Conservation (phyloP, 371 early-diverging fungal genomes). For the Gilbertella persicaria region DNA sequence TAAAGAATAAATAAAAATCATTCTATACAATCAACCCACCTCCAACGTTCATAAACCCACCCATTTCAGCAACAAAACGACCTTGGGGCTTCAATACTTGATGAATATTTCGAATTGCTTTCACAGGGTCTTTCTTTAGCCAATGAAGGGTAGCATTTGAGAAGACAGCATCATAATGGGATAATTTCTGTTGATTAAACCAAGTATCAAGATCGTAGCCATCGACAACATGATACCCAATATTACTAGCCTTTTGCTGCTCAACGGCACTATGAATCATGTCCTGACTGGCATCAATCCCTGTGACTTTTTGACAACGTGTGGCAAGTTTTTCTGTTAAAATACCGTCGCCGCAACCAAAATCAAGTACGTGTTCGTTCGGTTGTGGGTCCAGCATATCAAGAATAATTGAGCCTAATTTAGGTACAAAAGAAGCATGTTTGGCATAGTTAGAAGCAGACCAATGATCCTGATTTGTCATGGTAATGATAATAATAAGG, state of each 20-base stretch:
- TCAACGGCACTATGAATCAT: conserved; percentile 61
- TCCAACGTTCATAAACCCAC: conserved; percentile 57
- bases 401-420: conserved; percentile 52
- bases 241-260: conserved; percentile 26
- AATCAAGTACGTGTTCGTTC: conserved; percentile 61
- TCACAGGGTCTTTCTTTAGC: conserved; percentile 65
- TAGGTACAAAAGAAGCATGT: conserved; percentile 64
- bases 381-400: conserved; percentile 50
- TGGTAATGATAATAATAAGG: no score
- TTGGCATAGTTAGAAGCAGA: conserved; percentile 49
- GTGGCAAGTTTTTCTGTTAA: conserved; percentile 55
- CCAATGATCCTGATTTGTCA: conserved; percentile 41
- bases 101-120: conserved; percentile 60
- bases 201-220: conserved; percentile 53
- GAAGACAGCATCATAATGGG: conserved; percentile 61
- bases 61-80: conserved; percentile 65
- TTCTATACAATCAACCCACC: conserved; percentile 11
- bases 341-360: conserved; percentile 76
- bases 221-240: conserved; percentile 48
- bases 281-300: conserved; percentile 59
- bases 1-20: neutral
- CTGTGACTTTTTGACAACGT: conserved; percentile 54
- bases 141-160: conserved; percentile 74
- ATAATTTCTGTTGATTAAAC: conserved; percentile 29
- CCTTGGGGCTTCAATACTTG: conserved; percentile 59